Percentiles rank a stretch among this genome's conserved stretches.
phyloP scores from a whole-genome alignment of 495 filamentous ascomycete species.

The Acidomyces sp. region DNA sequence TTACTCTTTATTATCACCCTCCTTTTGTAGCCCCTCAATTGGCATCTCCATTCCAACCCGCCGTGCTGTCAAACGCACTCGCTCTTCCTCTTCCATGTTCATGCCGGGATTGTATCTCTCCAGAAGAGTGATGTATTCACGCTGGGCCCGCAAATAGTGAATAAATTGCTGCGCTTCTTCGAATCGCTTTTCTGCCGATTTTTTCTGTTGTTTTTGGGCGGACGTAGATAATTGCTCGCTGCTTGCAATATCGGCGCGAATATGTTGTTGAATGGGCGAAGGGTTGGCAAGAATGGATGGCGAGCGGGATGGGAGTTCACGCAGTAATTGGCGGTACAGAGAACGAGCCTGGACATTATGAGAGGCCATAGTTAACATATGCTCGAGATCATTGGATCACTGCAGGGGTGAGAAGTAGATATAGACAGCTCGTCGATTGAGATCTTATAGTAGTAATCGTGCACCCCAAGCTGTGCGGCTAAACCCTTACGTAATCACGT shows the following conservation, averaged over 20 bases:
- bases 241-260: constrained; percentile 34
- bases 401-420: too few species aligned
- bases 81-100: constrained; percentile 71
- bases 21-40: too few species aligned
- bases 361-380: constrained; percentile 6
- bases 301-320: constrained; percentile 67
- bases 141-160: constrained; percentile 68
- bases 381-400: too few species aligned
- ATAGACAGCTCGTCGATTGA: too few species aligned
- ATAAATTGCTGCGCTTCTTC: constrained; percentile 63
- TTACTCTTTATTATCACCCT: too few species aligned
- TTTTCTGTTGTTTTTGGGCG: constrained; percentile 2
- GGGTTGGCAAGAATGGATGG: constrained; percentile 34
- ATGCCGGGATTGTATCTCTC: constrained; percentile 91
- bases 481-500: too few species aligned
- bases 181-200: constrained; percentile 22
- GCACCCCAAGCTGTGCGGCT: too few species aligned
- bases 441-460: too few species aligned
- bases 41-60: constrained; percentile 85
- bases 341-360: constrained; percentile 40
- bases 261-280: constrained; percentile 34
- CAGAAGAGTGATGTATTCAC: constrained; percentile 62
- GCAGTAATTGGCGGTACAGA: constrained; percentile 79
- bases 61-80: constrained; percentile 67
- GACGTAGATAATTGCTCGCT: constrained; percentile 2